Base-by-base conservation (phyloP, 2,329 filamentous ascomycete genomes). In the Fusarium oligoseptatum region DNA sequence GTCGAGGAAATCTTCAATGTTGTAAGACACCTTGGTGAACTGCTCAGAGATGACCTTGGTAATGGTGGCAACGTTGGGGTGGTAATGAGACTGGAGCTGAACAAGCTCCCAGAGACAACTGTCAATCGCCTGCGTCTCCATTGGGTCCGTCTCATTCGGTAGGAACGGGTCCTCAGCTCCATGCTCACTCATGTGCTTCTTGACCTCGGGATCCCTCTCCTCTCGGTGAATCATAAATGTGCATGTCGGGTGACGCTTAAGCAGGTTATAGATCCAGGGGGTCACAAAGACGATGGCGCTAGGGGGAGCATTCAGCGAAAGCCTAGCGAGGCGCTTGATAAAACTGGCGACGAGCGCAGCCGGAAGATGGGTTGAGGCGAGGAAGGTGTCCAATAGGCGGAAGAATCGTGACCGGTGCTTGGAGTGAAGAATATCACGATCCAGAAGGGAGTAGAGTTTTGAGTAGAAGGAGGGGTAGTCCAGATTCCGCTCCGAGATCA, bases 141-240 rank as follows among this genome's bases (percentile, higher is more conserved):
- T 94, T 0, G 97, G 97, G 74, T 99, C 94, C 32, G 86, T 79
- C 83, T 98, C 94, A 6, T 90, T 85, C 61, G 92, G 88, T 67
- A 93, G 82, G 80, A 98, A 99, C 0, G 94, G 93, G 79, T 99
- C 97, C 29, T 84, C 82, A 60, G 89, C 82, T 5, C 91, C 90
- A 62, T 89, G 83, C 34, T 89, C 87, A 76, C 93, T 89, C 24
- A 95, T 84, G 60, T 87, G 79, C 63, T 88, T 88, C 77, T 89
- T 90, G 60, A 86, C 84, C 62, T 91, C 88, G 2, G 87, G 81
- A 48, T 91, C 90, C 57, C 87, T 88, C 41, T 89, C 86, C 68
- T 91, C 91, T 64, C 97, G 92, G 82, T 99, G 97, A 76, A 99
- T 90, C 95, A 99, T 97, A 79, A 98, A 98, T 0, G 96, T 97